These are phyloP conservation scores for Chaetothyriales sp. DNA, from an alignment of 2,329 filamentous ascomycete genomes.

Conservation along the genomic window DNA sequence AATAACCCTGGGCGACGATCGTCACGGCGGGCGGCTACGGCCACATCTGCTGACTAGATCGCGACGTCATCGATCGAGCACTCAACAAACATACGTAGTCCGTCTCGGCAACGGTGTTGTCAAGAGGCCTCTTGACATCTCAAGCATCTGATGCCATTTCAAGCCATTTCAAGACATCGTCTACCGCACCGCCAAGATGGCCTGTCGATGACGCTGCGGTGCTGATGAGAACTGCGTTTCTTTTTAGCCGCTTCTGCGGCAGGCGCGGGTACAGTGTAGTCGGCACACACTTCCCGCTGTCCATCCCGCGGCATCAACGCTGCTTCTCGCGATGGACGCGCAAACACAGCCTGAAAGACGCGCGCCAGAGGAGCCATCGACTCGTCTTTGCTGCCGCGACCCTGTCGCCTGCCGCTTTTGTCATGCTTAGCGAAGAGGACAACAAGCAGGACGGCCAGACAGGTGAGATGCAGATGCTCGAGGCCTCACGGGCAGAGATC, in stretches of 20 bases:
- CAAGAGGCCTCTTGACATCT: background rate
- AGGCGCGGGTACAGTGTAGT: constrained; percentile 21
- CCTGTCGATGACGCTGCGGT: background rate
- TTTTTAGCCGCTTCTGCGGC: constrained; percentile 38
- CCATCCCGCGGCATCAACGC: constrained; percentile 17
- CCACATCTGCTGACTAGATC: background rate
- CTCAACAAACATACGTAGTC: background rate
- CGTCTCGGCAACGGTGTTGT: background rate
- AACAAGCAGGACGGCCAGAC: constrained; percentile 44
- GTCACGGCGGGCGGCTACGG: background rate
- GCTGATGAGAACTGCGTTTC: constrained; percentile 37
- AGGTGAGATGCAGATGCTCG: constrained; percentile 73
- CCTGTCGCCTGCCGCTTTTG: constrained; percentile 45
- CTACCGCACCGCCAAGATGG: background rate
- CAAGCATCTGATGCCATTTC: background rate
- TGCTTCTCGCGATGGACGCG: constrained; percentile 13
- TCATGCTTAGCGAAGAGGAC: constrained; percentile 42
- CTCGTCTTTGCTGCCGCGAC: constrained; percentile 29
- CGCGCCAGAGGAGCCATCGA: constrained; percentile 18
- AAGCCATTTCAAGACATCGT: background rate
- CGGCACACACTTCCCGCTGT: constrained; percentile 12
- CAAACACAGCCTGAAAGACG: constrained; percentile 17
- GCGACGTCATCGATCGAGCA: background rate
- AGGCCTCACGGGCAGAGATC: constrained; percentile 66
- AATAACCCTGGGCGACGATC: too few species aligned